Evolutionary conservation across 352 stramenopile genomes (phyloP).

Genomic region (Phytopythium mirpurense): DNA sequence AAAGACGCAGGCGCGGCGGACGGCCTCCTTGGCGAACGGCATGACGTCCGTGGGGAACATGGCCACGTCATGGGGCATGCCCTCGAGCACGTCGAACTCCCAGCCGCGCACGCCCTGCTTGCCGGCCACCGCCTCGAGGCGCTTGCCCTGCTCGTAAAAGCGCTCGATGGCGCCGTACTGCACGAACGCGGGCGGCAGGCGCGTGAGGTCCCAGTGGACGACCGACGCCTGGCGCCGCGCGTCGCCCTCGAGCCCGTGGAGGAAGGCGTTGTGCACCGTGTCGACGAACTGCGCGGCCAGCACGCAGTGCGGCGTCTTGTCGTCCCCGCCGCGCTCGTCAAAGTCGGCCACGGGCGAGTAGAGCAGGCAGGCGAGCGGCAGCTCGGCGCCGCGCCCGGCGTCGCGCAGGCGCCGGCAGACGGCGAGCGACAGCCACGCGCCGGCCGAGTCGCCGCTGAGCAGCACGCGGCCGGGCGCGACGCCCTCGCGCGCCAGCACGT

Average conservation of each 20-base stretch:
- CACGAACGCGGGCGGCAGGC: conserved; percentile 27
- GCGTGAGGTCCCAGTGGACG: conserved; percentile 27
- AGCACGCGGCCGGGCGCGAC: conserved; percentile 23
- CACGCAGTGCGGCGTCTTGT: conserved; percentile 20
- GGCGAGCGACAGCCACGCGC: conserved; percentile 29
- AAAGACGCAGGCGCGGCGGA: conserved; percentile 17
- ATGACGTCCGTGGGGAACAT: conserved; percentile 20
- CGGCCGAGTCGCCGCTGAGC: conserved; percentile 42
- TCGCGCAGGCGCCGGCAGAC: conserved; percentile 23
- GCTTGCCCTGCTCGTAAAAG: conserved; percentile 24
- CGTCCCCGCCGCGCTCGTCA: conserved; percentile 14
- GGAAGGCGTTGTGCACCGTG: conserved; percentile 12
- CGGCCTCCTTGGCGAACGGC: conserved; percentile 18
- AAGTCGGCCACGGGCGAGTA: conserved; percentile 16
- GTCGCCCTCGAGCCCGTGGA: conserved; percentile 8
- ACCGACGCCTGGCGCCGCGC: conserved; percentile 16
- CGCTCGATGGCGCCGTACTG: conserved; percentile 23
- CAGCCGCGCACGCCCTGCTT: conserved; percentile 23
- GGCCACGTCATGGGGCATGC: conserved; percentile 18
- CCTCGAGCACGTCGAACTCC: conserved; percentile 30
- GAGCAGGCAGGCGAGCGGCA: conserved; percentile 15
- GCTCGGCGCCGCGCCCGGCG: conserved; percentile 8
- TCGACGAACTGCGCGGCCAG: conserved; percentile 20
- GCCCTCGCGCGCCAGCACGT: conserved; percentile 21
- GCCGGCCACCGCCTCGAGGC: conserved; percentile 12